phyloP scores from a whole-genome alignment of 2,329 filamentous ascomycete genomes.

The Clonostachys chloroleuca region DNA sequence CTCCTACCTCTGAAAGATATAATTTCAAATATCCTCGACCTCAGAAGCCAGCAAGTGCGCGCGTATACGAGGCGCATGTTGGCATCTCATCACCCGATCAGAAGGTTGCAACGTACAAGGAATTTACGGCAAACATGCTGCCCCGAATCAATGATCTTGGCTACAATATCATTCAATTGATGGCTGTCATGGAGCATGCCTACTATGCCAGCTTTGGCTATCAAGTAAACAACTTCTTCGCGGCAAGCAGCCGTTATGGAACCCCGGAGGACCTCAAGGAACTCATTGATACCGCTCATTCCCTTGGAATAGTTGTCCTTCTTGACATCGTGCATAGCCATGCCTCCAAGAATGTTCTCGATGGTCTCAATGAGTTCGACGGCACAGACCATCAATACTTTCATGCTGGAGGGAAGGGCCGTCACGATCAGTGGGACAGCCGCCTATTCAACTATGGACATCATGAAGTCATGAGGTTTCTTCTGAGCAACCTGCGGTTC shows the following conservation, averaged over 20 bases:
- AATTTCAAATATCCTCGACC: constrained; percentile 79
- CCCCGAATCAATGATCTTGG: constrained; percentile 85
- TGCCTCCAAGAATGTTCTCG: constrained; percentile 93
- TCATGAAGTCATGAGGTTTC: constrained; percentile 92
- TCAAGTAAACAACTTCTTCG: constrained; percentile 98
- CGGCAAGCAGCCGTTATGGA: constrained; percentile 92
- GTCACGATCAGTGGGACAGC: constrained; percentile 93
- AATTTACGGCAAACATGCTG: constrained; percentile 90
- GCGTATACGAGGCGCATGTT: constrained; percentile 98
- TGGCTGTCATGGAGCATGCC: constrained; percentile 99
- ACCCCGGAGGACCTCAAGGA: constrained; percentile 93
- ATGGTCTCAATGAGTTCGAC: constrained; percentile 94
- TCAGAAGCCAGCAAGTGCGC: constrained; percentile 77
- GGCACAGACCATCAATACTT: constrained; percentile 95
- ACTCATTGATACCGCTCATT: constrained; percentile 90
- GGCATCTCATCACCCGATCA: constrained; percentile 92
- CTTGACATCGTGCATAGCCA: constrained; percentile 97
- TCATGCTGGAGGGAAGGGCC: constrained; percentile 78
- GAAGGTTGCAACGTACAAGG: constrained; percentile 89
- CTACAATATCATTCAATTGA: constrained; percentile 97
- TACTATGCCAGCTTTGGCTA: constrained; percentile 99
- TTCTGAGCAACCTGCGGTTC: constrained; percentile 91
- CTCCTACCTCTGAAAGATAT: constrained; percentile 71
- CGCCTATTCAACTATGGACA: constrained; percentile 94
- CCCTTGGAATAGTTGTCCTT: constrained; percentile 84